These are phyloP conservation scores for Capsella rubella DNA, from an alignment of 441 rosid species.

Conservation along the genomic window DNA sequence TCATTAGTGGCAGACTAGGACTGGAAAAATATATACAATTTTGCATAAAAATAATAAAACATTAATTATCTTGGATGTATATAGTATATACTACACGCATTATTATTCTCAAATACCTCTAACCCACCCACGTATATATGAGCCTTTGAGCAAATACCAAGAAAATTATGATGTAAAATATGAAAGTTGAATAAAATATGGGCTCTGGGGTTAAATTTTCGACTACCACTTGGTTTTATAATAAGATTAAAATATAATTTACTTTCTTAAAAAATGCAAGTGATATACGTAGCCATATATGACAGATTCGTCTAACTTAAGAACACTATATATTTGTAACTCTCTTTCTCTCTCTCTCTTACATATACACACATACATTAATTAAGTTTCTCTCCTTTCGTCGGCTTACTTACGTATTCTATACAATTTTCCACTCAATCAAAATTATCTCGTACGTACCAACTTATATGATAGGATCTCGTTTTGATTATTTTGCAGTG, in stretches of 20 bases:
- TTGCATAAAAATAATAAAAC: too few relatives aligned
- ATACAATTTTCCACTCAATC: neutral
- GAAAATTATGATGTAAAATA: neutral
- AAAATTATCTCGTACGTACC: neutral
- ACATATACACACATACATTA: constrained; percentile 11
- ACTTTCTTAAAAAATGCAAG: constrained; percentile 3
- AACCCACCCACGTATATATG: neutral
- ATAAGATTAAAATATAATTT: neutral
- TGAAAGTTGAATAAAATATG: neutral
- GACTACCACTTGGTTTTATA: neutral
- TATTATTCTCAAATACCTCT: neutral
- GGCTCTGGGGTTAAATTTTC: neutral
- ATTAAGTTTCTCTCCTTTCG: neutral
- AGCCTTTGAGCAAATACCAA: neutral
- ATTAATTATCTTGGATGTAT: neutral
- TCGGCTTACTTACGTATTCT: constrained; percentile 4
- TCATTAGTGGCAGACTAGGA: neutral
- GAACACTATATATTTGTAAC: constrained; percentile 10
- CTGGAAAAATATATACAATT: neutral
- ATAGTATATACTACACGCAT: neutral
- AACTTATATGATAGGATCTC: neutral
- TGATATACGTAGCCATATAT: constrained; percentile 12
- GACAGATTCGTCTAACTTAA: constrained; percentile 6
- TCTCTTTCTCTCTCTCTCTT: constrained; percentile 11
- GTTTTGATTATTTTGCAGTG: constrained; percentile 23